Evolutionary conservation across 441 rosid genomes (phyloP).

Genomic region (Mallotus repandus): DNA sequence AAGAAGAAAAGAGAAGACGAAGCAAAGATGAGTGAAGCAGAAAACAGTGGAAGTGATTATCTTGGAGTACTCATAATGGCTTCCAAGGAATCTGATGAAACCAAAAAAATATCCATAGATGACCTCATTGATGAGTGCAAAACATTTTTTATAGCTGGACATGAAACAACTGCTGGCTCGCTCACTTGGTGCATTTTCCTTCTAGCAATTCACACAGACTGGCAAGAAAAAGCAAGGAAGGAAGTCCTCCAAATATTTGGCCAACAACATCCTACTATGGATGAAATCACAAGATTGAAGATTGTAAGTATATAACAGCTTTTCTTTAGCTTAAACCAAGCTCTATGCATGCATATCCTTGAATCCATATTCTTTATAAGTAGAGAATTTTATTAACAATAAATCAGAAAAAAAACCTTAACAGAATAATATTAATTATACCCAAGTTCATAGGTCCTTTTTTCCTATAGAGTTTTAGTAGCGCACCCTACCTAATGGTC

Average conservation of each 20-base stretch:
- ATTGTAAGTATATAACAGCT: conserved; percentile 20
- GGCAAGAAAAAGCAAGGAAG: conserved; percentile 42
- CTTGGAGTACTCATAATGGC: conserved; percentile 42
- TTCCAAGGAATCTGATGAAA: conserved; percentile 21
- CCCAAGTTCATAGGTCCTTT: no score
- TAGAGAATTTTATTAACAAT: no score
- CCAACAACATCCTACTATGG: conserved; percentile 25
- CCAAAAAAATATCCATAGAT: conserved; percentile 27
- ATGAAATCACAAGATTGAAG: conserved; percentile 32
- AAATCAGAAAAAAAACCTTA: no score
- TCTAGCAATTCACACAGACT: conserved; percentile 34
- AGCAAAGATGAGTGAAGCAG: conserved; percentile 18
- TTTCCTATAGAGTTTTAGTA: no score
- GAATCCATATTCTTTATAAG: no score
- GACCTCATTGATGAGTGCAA: conserved; percentile 44
- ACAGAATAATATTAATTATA: no score
- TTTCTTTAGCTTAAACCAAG: no score
- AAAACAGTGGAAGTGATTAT: conserved; percentile 38
- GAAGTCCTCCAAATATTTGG: conserved; percentile 36
- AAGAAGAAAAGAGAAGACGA: conserved; percentile 43
- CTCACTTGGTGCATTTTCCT: conserved; percentile 41
- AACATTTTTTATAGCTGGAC: conserved; percentile 47
- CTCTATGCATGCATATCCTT: no score
- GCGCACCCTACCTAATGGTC: no score
- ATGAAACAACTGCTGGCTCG: conserved; percentile 33